Conservation (phyloP, 139 green algal species). For the Pleodorina starrii region DNA sequence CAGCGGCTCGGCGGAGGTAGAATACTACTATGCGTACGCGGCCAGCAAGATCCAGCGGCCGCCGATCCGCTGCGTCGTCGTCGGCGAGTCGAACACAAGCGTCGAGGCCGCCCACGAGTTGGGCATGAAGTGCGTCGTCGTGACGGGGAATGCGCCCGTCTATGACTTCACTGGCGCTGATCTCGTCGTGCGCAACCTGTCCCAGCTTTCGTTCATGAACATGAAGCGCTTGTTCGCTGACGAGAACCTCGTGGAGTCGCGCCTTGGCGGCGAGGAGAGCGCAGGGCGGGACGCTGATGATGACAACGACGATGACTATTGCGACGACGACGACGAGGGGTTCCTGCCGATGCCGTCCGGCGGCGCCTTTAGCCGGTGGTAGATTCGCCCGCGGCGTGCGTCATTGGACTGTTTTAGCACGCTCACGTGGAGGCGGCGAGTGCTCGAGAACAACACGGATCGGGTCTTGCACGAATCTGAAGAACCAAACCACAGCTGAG, state of each 20-base stretch:
- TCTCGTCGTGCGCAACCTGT: conserved; percentile 89
- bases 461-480: neutral
- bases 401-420: neutral
- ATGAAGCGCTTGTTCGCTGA: conserved; percentile 93
- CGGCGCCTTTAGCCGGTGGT: conserved; percentile 1
- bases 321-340: conserved; percentile 33
- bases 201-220: conserved; percentile 91
- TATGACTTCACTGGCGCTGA: conserved; percentile 94
- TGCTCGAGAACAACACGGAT: neutral
- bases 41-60: conserved; percentile 84
- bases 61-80: conserved; percentile 90
- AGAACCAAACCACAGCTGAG: neutral
- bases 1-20: conserved; percentile 64
- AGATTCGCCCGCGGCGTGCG: neutral
- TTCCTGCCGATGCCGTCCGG: conserved; percentile 11
- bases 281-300: neutral
- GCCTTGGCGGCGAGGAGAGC: neutral
- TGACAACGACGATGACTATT: conserved; percentile 1
- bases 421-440: neutral
- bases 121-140: conserved; percentile 91
- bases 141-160: conserved; percentile 82
- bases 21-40: conserved; percentile 82
- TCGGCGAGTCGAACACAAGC: conserved; percentile 87
- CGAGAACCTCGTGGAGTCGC: conserved; percentile 73
- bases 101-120: conserved; percentile 95